Evolutionary conservation across 176 grass and related monocot species (phyloP), one percentile per base, ranked within the genome.

Genomic region (Lolium multiflorum): DNA sequence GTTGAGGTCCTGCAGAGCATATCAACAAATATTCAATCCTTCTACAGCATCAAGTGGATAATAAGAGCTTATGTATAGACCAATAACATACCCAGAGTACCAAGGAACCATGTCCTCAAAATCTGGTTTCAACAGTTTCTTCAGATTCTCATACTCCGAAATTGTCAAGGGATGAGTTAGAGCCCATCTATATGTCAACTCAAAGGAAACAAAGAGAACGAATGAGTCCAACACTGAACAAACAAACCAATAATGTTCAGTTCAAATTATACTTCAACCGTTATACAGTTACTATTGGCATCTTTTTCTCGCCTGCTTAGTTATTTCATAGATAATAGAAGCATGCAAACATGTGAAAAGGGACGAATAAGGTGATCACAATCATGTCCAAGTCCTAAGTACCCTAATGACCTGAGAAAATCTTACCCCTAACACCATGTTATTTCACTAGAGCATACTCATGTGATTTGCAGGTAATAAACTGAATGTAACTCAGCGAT

Each of bases 71-170:
- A 24, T 71, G 70, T 74, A 48, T 81, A 59, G 51, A 73, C 52
- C 61, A 77, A 82, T 66, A 81, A 48, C 94, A 41, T 93, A 98
- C 97, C 97, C 97, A 72, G 97, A 98, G 89, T 98, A 98, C 97
- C 97, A 98, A 84, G 94, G 94, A 89, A 98, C 97, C 97, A 98
- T 98, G 84, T 98, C 97, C 84, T 94, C 88, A 79, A 98, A 98
- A 91, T 98, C 94, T 77, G 94, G 97, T 75, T 96, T 96, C 92
- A 96, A 79, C 74, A 96, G 93, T 80, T 98, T 96, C 87, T 98
- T 96, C 79, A 94, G 82, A 84, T 91, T 98, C 90, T 96, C 97
- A 46, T 96, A 92, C 80, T 98, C 90, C 58, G 97, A 93, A 71
- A 96, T 86, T 84, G 88, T 94, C 46, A 86, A 87, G 76, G 94